Conservation (phyloP, 164 flowering plant species). For the Nymphaea thermarum region DNA sequence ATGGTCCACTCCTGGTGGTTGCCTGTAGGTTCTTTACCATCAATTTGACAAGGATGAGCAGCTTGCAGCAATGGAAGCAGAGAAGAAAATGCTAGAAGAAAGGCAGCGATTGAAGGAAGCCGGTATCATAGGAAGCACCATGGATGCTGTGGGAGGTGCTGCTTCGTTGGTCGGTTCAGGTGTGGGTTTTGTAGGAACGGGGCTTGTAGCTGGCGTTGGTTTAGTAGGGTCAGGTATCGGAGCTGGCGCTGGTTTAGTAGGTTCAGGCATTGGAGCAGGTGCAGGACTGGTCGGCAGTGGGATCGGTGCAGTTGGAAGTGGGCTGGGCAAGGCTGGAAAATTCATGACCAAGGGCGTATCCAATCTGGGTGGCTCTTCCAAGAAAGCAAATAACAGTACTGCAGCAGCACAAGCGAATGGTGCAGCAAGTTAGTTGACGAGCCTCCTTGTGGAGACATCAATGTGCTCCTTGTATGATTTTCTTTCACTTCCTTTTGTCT, state of each 20-base stretch:
- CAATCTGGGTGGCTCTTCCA: slow-evolving; percentile 31
- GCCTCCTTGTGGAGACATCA: background rate
- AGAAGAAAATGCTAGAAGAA: slow-evolving; percentile 69
- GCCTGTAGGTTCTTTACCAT: slow-evolving; percentile 52
- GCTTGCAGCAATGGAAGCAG: slow-evolving; percentile 68
- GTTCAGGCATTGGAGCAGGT: slow-evolving; percentile 47
- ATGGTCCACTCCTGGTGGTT: background rate
- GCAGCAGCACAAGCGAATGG: slow-evolving; percentile 62
- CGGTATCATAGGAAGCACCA: slow-evolving; percentile 84
- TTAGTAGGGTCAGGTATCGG: slow-evolving; percentile 42
- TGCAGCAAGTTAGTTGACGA: slow-evolving; percentile 19
- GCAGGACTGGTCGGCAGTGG: slow-evolving; percentile 60
- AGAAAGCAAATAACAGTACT: slow-evolving; percentile 42
- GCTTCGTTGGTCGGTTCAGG: slow-evolving; percentile 55
- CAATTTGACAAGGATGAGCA: slow-evolving; percentile 84
- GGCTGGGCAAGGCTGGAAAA: slow-evolving; percentile 77
- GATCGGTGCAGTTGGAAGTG: slow-evolving; percentile 48
- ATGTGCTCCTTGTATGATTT: background rate
- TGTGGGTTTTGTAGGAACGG: slow-evolving; percentile 55
- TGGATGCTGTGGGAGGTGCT: slow-evolving; percentile 91
- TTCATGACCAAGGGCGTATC: slow-evolving; percentile 85
- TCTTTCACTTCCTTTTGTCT: background rate
- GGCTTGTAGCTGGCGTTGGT: slow-evolving; percentile 51
- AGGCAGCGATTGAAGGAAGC: slow-evolving; percentile 71
- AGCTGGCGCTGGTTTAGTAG: slow-evolving; percentile 52